A percentile compares a stretch with the other conserved stretches of the same genome.
Conservation (phyloP, 495 filamentous ascomycete species). For the Penicillium fimorum region DNA sequence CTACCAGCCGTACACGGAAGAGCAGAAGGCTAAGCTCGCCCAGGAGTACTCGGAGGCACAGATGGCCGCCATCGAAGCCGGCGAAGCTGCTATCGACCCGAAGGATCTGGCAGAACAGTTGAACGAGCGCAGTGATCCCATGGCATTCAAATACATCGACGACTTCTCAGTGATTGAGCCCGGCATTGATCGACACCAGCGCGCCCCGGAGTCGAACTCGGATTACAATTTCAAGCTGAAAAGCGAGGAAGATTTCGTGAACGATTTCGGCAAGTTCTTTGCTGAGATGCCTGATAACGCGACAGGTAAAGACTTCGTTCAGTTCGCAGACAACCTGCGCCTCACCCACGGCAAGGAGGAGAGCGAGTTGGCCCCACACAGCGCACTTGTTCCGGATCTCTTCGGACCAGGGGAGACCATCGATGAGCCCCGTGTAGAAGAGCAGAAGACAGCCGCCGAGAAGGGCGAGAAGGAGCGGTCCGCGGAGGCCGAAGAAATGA, state of each 20-base stretch:
- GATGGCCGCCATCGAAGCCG: constrained; percentile 79
- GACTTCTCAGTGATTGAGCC: constrained; percentile 78
- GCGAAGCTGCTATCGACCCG: constrained; percentile 76
- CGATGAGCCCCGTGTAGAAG: constrained; percentile 28
- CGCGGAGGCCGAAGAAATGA: constrained; percentile 42
- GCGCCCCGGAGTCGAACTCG: constrained; percentile 51
- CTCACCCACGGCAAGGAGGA: constrained; percentile 53
- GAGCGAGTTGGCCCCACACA: constrained; percentile 47
- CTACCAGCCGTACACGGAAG: constrained; percentile 64
- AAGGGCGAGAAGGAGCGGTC: constrained; percentile 34
- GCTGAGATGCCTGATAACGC: constrained; percentile 50
- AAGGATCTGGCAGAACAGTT: constrained; percentile 73
- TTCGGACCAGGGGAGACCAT: constrained; percentile 47
- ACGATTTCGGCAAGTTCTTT: constrained; percentile 58
- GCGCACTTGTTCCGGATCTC: constrained; percentile 47
- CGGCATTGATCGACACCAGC: constrained; percentile 66
- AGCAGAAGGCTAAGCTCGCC: constrained; percentile 61
- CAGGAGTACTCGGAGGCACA: constrained; percentile 76
- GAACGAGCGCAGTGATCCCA: constrained; percentile 65
- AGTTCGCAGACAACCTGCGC: constrained; percentile 46
- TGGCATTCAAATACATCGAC: constrained; percentile 74
- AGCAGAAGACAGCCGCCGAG: constrained; percentile 35
- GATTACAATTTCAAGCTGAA: constrained; percentile 63
- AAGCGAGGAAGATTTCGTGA: constrained; percentile 53
- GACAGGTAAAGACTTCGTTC: constrained; percentile 42